phyloP scores from a whole-genome alignment of 2,329 filamentous ascomycete genomes.

The Sporothrix luriei region DNA sequence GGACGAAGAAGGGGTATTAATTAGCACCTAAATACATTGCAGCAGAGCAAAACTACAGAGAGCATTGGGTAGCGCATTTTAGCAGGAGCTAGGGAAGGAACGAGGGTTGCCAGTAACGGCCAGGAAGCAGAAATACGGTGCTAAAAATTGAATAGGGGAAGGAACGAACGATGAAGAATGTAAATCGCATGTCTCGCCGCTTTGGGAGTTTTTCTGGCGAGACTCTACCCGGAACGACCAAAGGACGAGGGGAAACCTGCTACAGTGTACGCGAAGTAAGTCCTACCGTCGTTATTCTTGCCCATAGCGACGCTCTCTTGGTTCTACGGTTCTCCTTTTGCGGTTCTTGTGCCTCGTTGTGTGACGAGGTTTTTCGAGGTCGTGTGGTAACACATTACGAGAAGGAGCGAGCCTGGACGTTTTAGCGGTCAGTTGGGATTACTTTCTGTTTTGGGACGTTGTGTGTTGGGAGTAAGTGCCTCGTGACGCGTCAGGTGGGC shows the following conservation, averaged over 20 bases:
- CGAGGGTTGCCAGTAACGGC: not conserved
- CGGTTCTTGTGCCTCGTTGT: not conserved
- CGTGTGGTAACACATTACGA: not conserved
- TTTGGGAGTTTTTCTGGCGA: not conserved
- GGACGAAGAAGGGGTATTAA: no score
- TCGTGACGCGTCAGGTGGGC: not conserved
- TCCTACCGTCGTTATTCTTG: not conserved
- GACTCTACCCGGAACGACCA: no score
- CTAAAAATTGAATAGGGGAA: slow-evolving; percentile 14
- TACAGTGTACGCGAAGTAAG: not conserved
- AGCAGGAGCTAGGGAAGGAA: not conserved
- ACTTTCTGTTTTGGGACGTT: slow-evolving; percentile 22
- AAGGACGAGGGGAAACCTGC: not conserved
- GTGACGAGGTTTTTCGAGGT: not conserved
- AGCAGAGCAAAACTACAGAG: no score
- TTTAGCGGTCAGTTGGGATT: slow-evolving; percentile 1
- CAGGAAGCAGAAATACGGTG: not conserved
- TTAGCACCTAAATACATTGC: no score
- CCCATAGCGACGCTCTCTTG: not conserved
- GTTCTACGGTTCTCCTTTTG: not conserved
- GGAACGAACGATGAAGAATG: slow-evolving; percentile 24
- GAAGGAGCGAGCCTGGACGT: slow-evolving; percentile 8
- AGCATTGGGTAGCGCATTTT: not conserved
- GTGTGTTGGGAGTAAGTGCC: not conserved
- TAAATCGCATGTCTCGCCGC: slow-evolving; percentile 24